phyloP scores from a whole-genome alignment of 768 basidiomycete genomes.

The Kwoniella sp. region DNA sequence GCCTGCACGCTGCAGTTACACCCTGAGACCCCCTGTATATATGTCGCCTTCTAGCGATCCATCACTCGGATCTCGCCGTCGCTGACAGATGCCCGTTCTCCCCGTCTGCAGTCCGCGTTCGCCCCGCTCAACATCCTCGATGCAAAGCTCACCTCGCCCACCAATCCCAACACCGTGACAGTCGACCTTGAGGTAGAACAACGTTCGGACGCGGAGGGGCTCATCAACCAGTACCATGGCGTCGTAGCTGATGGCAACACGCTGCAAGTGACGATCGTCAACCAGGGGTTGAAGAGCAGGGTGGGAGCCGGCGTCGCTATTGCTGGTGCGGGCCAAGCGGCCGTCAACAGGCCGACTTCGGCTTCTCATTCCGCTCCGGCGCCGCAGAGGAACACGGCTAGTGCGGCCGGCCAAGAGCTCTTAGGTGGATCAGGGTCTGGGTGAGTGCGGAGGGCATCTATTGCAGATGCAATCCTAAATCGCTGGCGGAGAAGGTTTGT shows the following conservation, averaged over 20 bases:
- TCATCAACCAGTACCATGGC: constrained; percentile 74
- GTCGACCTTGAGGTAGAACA: constrained; percentile 76
- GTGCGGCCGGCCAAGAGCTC: constrained; percentile 20
- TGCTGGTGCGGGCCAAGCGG: background rate
- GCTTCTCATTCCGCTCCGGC: background rate
- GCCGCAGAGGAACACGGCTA: background rate
- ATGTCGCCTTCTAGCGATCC: too few relatives aligned
- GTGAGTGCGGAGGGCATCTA: constrained; percentile 25
- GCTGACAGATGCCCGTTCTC: too few relatives aligned
- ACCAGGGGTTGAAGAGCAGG: constrained; percentile 29
- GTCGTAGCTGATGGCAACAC: constrained; percentile 80
- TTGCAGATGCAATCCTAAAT: too few relatives aligned
- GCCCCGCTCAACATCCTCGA: constrained; percentile 67
- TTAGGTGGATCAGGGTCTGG: constrained; percentile 16
- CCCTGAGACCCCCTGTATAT: background rate
- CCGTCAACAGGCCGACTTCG: constrained; percentile 51
- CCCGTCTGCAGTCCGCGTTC: constrained; percentile 80
- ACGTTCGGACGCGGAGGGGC: constrained; percentile 65
- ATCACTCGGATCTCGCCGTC: background rate
- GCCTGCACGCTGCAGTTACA: background rate
- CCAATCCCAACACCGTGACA: constrained; percentile 57
- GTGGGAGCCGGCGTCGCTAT: constrained; percentile 10
- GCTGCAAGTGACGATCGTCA: constrained; percentile 66
- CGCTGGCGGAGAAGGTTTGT: too few relatives aligned
- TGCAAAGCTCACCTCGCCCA: constrained; percentile 58